Conservation (phyloP, 305 asterid genomes). For the Stenogyne calaminthoides region DNA sequence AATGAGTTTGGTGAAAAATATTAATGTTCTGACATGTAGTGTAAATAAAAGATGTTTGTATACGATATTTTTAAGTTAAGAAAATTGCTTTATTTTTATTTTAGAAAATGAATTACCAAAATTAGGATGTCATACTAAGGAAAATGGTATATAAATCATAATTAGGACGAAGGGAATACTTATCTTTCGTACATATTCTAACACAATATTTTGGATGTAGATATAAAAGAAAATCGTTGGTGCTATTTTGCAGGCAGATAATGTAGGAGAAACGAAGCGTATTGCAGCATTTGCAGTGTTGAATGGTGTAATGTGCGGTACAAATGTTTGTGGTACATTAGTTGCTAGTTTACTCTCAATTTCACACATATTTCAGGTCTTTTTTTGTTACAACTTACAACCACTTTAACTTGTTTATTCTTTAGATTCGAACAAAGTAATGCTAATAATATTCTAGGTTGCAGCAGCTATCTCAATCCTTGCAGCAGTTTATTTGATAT, state of each 20-base stretch:
- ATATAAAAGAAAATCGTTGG: no score
- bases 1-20: no score
- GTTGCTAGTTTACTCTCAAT: constrained; percentile 48
- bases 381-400: background rate
- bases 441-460: constrained; percentile 28
- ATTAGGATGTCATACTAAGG: no score
- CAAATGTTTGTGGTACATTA: constrained; percentile 43
- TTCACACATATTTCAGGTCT: constrained; percentile 48
- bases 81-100: no score
- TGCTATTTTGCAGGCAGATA: constrained; percentile 44
- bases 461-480: constrained; percentile 38
- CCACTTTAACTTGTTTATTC: background rate
- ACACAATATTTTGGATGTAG: no score
- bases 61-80: no score
- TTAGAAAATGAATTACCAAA: no score
- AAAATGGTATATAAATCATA: background rate
- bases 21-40: no score
- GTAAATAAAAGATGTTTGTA: no score
- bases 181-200: no score
- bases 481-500: constrained; percentile 43
- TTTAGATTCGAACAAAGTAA: background rate
- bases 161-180: no score
- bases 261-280: constrained; percentile 40
- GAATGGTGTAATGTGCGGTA: constrained; percentile 43
- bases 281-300: constrained; percentile 43